Base-by-base conservation (phyloP, 2,329 filamentous ascomycete genomes). In the Diaporthe sp. region DNA sequence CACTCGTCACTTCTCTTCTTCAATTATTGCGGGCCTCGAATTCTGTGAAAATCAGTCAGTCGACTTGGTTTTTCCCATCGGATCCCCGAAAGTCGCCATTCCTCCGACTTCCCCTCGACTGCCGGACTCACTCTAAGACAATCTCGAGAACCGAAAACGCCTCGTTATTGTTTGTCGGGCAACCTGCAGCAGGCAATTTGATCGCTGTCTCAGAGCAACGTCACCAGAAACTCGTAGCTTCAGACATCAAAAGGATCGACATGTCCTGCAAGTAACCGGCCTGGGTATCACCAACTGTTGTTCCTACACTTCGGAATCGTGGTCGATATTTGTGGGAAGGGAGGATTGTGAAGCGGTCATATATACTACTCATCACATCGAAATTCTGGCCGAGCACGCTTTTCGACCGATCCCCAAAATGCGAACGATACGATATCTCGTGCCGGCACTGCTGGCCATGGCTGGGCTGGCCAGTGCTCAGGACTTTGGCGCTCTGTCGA, bases 401-500 rank as follows among this genome's bases (percentile, higher is more conserved):
- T 20, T 55, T 58, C 55, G 44, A 55, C 20, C 57, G 28, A 55
- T 20, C 10, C 9, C 49, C 28, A 73, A 71, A 47, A 77, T 77
- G 75, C 55, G 71, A 34, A 51, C 72, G 47, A 47, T 55, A 44
- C 68, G 70, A 65, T 75, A 34, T 39, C 44, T 77, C 17, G 31
- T 71, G 63, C 75, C 75, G 57, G 73, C 51, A 7, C 31, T 75
- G 55, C 63, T 77, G 73, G 75, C 57, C 25, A 51, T 76, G 34
- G 58, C 25, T 49, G 65, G 74, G 9, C 9, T 77, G 63, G 74
- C 49, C 65, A 73, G 58, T 55, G 74, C 76, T 39, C 74, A 77
- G 74, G n/a, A 31, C 71, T 76, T 77, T 28, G 67, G 70, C 17
- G 76, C 75, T 31, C 71, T 77, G 15, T 63, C 76, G 37, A 55